Evolutionary conservation across 257 asterid genomes (phyloP).

Genomic region (Solanum gandarillasii): DNA sequence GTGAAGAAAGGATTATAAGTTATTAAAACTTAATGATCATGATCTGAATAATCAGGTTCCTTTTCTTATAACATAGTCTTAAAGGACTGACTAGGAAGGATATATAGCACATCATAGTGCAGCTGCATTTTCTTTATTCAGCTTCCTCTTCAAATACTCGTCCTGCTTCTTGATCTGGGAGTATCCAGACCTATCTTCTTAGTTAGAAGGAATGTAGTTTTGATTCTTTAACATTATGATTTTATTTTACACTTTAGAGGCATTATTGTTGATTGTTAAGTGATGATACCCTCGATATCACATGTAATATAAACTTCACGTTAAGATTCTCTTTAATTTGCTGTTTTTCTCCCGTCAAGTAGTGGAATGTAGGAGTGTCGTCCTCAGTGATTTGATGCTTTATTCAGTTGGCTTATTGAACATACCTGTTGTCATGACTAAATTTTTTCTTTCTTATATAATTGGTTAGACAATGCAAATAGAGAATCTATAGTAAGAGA

Average conservation of each 20-base stretch:
- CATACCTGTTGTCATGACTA: background rate
- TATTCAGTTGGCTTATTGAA: background rate
- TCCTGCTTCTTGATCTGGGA: background rate
- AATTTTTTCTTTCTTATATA: background rate
- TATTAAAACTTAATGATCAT: background rate
- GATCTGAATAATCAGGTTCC: background rate
- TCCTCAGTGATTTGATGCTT: background rate
- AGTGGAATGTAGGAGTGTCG: background rate
- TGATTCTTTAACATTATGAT: background rate
- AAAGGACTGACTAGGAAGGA: background rate
- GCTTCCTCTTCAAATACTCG: background rate
- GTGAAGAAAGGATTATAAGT: background rate
- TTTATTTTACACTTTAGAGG: background rate
- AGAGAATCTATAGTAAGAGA: background rate
- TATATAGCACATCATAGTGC: background rate
- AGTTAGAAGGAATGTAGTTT: background rate
- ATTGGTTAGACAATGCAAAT: background rate
- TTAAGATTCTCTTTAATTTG: background rate
- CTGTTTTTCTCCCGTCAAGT: background rate
- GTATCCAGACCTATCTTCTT: background rate
- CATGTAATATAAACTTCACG: background rate
- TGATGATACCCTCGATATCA: background rate
- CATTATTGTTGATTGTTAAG: background rate
- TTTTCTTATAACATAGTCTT: background rate
- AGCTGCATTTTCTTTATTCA: background rate